Evolutionary conservation across 2,329 filamentous ascomycete genomes (phyloP).

Genomic region (Aspergillus luchuensis): DNA sequence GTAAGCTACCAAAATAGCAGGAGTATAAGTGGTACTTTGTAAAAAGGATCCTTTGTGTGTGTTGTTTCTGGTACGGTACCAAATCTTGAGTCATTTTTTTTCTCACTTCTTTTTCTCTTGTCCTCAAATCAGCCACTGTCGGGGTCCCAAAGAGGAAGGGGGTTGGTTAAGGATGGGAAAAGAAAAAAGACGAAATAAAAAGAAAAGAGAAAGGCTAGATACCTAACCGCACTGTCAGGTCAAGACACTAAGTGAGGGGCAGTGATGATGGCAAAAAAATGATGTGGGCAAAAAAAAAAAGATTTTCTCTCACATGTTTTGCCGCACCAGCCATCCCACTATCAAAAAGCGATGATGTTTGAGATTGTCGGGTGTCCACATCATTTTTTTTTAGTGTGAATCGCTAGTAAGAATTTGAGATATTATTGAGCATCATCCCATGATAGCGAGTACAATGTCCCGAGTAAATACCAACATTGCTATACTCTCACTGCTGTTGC

Average conservation of each 20-base stretch:
- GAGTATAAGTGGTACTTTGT: too few relatives aligned
- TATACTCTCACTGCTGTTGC: too few relatives aligned
- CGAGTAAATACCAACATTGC: background rate
- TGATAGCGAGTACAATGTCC: background rate
- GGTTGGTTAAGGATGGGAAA: background rate
- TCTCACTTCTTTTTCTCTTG: background rate
- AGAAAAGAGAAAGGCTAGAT: background rate
- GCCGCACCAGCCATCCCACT: background rate
- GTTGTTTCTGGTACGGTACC: conserved; percentile 4
- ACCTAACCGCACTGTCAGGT: background rate
- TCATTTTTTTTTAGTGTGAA: conserved; percentile 1
- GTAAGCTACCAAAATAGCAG: conserved; percentile 11
- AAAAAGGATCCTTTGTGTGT: conserved; percentile 2
- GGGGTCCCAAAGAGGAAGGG: conserved; percentile 7
- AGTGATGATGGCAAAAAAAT: conserved; percentile 11
- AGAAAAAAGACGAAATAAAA: background rate
- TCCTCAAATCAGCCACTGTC: background rate
- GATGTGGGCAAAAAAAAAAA: conserved; percentile 11
- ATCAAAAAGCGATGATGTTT: conserved; percentile 2
- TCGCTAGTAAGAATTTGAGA: background rate
- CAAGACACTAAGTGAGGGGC: conserved; percentile 14
- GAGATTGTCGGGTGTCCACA: conserved; percentile 1
- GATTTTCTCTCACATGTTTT: background rate
- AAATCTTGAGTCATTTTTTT: conserved; percentile 6
- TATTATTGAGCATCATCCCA: background rate